phyloP scores from a whole-genome alignment of 176 grass and related monocot genomes.

The Puccinellia tenuiflora region DNA sequence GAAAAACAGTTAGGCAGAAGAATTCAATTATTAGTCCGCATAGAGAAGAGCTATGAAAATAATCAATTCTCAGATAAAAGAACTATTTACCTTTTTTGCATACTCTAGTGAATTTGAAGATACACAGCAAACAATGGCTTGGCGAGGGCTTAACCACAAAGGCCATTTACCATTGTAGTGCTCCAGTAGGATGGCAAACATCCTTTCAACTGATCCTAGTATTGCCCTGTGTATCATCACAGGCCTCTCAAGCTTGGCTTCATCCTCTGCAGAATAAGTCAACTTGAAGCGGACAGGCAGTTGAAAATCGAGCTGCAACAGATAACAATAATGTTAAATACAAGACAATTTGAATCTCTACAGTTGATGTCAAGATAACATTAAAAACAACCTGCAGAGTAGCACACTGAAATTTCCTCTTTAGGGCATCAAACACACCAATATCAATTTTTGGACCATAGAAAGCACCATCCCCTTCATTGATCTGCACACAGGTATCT shows the following conservation, averaged over 20 bases:
- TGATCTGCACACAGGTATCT: conserved; percentile 48
- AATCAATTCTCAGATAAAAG: conserved; percentile 15
- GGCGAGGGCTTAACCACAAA: conserved; percentile 94
- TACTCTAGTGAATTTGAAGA: conserved; percentile 64
- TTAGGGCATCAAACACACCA: conserved; percentile 96
- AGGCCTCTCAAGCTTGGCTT: conserved; percentile 91
- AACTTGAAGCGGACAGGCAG: conserved; percentile 89
- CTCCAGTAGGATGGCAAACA: conserved; percentile 97
- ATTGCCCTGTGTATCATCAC: conserved; percentile 98
- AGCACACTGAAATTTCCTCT: conserved; percentile 97
- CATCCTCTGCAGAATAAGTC: conserved; percentile 89
- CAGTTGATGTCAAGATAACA: background rate
- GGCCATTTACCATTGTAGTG: conserved; percentile 99
- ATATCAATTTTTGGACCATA: conserved; percentile 99
- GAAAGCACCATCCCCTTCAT: conserved; percentile 99
- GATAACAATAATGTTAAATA: conserved; percentile 29
- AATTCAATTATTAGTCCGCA: background rate
- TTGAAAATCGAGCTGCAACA: conserved; percentile 89
- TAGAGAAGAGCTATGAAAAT: conserved; percentile 3
- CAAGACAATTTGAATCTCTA: background rate
- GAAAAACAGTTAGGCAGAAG: background rate
- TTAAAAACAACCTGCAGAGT: conserved; percentile 75
- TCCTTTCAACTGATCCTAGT: conserved; percentile 93
- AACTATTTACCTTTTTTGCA: conserved; percentile 59
- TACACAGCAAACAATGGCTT: conserved; percentile 87